Evolutionary conservation across 495 filamentous ascomycete species (phyloP).

Genomic region (Neurospora sp.): DNA sequence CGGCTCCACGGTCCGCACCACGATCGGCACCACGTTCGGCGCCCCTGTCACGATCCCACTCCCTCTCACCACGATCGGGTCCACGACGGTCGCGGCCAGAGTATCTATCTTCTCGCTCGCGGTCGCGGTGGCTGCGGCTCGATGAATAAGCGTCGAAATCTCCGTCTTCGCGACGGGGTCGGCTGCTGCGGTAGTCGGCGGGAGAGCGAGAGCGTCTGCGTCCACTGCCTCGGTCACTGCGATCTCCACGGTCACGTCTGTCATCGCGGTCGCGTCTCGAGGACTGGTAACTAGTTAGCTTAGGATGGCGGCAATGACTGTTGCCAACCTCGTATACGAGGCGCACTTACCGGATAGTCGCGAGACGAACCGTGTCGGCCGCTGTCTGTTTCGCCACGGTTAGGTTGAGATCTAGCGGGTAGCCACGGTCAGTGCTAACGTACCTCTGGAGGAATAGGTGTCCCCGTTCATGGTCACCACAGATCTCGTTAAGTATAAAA

Average conservation of each 20-base stretch:
- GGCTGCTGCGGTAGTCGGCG: conserved; percentile 45
- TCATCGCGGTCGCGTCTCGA: conserved; percentile 42
- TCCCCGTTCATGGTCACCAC: conserved; percentile 73
- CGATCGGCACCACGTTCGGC: conserved; percentile 32
- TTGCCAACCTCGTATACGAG: neutral
- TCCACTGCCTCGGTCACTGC: conserved; percentile 44
- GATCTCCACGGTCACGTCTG: conserved; percentile 32
- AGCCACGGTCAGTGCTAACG: conserved; percentile 15
- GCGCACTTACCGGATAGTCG: conserved; percentile 55
- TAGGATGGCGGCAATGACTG: neutral
- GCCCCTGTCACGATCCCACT: conserved; percentile 65
- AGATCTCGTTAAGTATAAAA: neutral
- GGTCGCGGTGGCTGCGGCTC: conserved; percentile 79
- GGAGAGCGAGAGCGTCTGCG: conserved; percentile 70
- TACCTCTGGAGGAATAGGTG: conserved; percentile 72
- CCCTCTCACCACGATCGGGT: conserved; percentile 28
- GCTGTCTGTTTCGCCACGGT: conserved; percentile 35
- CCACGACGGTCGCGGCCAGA: conserved; percentile 47
- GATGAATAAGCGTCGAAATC: conserved; percentile 85
- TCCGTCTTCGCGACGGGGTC: conserved; percentile 49
- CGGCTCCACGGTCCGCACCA: conserved; percentile 30
- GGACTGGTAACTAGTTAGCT: conserved; percentile 8
- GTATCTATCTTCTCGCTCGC: conserved; percentile 86
- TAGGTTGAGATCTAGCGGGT: conserved; percentile 11
- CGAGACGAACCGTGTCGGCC: conserved; percentile 58